Conservation (phyloP, 2,329 filamentous ascomycete species). For the Botrytis porri region DNA sequence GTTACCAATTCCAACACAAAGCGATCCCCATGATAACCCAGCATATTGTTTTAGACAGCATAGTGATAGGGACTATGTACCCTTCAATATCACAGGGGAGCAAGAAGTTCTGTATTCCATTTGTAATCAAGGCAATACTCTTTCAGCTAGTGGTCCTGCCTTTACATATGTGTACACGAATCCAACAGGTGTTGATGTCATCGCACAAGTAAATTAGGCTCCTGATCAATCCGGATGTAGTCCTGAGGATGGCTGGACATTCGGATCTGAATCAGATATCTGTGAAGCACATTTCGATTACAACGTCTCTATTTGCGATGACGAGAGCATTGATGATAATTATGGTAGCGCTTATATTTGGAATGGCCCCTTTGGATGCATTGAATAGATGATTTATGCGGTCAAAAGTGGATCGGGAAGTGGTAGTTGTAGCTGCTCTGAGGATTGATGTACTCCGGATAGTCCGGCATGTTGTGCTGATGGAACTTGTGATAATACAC, state of each 20-base stretch:
- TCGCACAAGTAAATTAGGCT: background rate
- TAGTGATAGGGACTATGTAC: background rate
- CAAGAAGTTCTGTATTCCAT: background rate
- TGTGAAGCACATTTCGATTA: background rate
- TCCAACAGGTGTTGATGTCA: background rate
- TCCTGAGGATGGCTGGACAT: background rate
- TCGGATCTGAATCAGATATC: background rate
- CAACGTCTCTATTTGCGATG: background rate
- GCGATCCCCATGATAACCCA: background rate
- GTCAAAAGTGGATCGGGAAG: background rate
- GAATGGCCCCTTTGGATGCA: background rate
- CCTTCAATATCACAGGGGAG: background rate
- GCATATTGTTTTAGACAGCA: background rate
- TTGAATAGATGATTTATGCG: background rate
- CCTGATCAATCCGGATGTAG: background rate
- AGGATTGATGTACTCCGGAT: background rate
- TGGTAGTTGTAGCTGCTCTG: background rate
- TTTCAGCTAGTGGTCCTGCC: background rate
- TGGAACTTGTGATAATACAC: background rate
- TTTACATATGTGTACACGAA: background rate
- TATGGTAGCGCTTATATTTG: background rate
- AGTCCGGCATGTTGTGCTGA: background rate
- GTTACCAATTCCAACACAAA: background rate
- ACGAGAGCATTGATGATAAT: background rate
- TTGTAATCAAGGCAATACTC: background rate